phyloP scores from a whole-genome alignment of 306 rosid species.

The Leucaena leucocephala region DNA sequence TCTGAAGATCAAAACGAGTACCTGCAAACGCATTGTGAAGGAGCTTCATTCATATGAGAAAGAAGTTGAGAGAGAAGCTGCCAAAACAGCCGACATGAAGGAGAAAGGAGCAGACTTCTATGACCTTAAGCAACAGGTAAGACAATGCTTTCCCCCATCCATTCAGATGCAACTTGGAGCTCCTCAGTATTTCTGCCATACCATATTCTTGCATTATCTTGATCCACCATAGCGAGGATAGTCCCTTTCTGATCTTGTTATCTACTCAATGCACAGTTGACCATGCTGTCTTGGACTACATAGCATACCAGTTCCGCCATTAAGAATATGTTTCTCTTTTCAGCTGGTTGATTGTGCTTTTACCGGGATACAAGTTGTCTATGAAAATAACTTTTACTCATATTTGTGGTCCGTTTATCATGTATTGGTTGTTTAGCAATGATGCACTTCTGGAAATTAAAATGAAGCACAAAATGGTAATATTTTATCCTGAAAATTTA shows the following conservation, averaged over 20 bases:
- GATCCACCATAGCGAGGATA: too few relatives aligned
- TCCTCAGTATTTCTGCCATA: not conserved
- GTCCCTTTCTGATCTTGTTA: too few relatives aligned
- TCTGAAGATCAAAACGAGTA: conserved; percentile 76
- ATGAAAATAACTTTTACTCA: too few relatives aligned
- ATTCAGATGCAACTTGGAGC: not conserved
- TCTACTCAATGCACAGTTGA: too few relatives aligned
- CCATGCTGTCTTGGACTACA: too few relatives aligned
- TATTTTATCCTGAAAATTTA: not conserved
- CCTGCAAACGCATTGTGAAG: conserved; percentile 78
- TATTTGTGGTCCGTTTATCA: too few relatives aligned
- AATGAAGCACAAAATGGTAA: not conserved
- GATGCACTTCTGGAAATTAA: not conserved
- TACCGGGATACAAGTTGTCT: too few relatives aligned
- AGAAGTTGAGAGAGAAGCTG: conserved; percentile 87
- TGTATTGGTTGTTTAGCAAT: too few relatives aligned
- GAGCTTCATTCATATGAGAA: conserved; percentile 86
- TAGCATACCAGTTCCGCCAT: too few relatives aligned
- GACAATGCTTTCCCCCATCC: not conserved
- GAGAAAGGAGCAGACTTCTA: conserved; percentile 80
- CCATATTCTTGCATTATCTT: not conserved
- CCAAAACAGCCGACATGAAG: conserved; percentile 85
- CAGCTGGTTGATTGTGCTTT: too few relatives aligned
- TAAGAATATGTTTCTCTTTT: too few relatives aligned
- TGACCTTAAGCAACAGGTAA: conserved; percentile 91